phyloP scores from a whole-genome alignment of 225 moss, liverwort and hornwort genomes.

The Polytrichum formosum region DNA sequence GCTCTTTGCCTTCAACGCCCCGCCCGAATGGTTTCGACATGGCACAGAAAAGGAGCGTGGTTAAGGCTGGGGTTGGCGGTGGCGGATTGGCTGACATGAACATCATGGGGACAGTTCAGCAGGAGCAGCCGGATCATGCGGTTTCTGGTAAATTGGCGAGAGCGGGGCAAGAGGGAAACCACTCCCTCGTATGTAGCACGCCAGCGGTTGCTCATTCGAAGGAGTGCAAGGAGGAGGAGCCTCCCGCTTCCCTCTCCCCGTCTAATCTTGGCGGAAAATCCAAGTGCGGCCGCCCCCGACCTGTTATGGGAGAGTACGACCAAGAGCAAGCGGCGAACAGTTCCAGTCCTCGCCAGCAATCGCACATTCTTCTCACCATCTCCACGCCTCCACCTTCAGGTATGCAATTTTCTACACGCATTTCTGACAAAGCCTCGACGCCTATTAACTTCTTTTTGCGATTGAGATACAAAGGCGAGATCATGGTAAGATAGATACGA shows the following conservation, averaged over 20 bases:
- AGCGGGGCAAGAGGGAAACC: no score
- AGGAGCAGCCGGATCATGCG: background rate
- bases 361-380: slow-evolving; percentile 55
- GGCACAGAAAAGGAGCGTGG: background rate
- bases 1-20: slow-evolving; percentile 49
- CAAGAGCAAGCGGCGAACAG: slow-evolving; percentile 21
- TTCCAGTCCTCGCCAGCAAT: slow-evolving; percentile 23
- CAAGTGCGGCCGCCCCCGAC: no score
- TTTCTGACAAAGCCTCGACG: background rate
- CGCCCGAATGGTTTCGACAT: slow-evolving; percentile 30
- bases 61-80: background rate
- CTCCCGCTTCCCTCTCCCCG: no score
- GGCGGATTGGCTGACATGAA: slow-evolving; percentile 5
- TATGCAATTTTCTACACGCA: background rate
- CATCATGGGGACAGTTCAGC: background rate
- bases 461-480: background rate
- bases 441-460: background rate
- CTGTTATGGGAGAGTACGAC: slow-evolving; percentile 32
- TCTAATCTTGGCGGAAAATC: no score
- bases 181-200: background rate
- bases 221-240: no score
- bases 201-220: background rate
- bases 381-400: slow-evolving; percentile 36
- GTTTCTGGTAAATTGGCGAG: no score
- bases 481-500: no score